These are phyloP conservation scores for Vigna trinervia DNA, from an alignment of 306 rosid genomes.

Conservation along the genomic window DNA sequence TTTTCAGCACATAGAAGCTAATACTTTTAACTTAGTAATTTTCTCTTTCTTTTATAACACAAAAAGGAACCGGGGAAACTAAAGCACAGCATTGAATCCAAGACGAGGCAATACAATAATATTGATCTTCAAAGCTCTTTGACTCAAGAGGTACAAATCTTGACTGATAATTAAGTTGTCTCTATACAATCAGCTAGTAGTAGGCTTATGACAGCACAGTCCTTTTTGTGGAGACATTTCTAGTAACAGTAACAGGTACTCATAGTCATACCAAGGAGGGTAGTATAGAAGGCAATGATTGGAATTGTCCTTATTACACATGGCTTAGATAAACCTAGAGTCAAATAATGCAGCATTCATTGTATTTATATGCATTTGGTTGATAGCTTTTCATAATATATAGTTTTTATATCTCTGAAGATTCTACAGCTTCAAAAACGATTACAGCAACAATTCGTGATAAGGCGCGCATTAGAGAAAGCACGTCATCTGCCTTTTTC, in stretches of 20 bases:
- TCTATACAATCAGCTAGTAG: not conserved
- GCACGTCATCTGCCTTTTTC: conserved; percentile 68
- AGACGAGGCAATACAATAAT: conserved; percentile 53
- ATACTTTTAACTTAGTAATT: conserved; percentile 4
- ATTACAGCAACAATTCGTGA: conserved; percentile 70
- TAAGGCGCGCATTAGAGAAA: conserved; percentile 69
- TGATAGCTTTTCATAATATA: conserved; percentile 30
- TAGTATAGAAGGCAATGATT: not conserved
- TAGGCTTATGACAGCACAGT: conserved; percentile 20
- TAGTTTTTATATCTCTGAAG: conserved; percentile 53
- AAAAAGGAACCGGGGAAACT: conserved; percentile 52
- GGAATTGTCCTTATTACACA: not conserved
- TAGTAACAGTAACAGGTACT: not conserved
- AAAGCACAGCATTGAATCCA: conserved; percentile 57
- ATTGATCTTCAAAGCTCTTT: conserved; percentile 68
- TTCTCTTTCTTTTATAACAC: conserved; percentile 33
- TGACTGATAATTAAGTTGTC: conserved; percentile 7
- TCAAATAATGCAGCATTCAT: conserved; percentile 13
- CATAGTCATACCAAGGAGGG: conserved; percentile 8
- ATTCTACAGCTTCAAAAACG: conserved; percentile 77
- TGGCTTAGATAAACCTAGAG: conserved; percentile 16
- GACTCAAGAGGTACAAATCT: conserved; percentile 71
- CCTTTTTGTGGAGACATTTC: not conserved
- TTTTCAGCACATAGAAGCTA: conserved; percentile 26
- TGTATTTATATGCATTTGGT: conserved; percentile 10